Evolutionary conservation across 2,329 filamentous ascomycete genomes (phyloP).

Genomic region (Aureobasidium sp.): DNA sequence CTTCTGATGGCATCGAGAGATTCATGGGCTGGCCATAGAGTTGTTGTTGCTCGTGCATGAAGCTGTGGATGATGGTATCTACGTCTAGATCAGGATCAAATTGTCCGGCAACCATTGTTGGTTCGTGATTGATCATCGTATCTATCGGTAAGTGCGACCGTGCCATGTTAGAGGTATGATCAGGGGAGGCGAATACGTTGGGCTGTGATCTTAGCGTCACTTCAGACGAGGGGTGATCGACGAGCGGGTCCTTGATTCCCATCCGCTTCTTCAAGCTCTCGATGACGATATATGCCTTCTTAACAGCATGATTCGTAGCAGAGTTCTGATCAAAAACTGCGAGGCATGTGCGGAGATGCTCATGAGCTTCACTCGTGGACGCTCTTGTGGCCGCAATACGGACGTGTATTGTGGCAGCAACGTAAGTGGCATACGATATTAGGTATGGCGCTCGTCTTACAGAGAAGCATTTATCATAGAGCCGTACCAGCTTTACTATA

Average conservation of each 20-base stretch:
- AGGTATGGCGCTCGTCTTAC: slow-evolving; percentile 43
- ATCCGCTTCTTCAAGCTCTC: slow-evolving; percentile 39
- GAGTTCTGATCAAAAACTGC: slow-evolving; percentile 41
- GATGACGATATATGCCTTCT: slow-evolving; percentile 38
- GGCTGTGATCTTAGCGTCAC: background rate
- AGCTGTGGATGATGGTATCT: slow-evolving; percentile 35
- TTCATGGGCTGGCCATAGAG: background rate
- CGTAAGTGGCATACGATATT: slow-evolving; percentile 49
- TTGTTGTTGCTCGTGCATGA: slow-evolving; percentile 26
- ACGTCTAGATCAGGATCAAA: slow-evolving; percentile 31
- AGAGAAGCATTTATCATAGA: slow-evolving; percentile 39
- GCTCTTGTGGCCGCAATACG: slow-evolving; percentile 37
- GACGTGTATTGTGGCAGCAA: slow-evolving; percentile 44
- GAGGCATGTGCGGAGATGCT: slow-evolving; percentile 36
- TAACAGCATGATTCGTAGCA: slow-evolving; percentile 43
- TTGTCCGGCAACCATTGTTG: slow-evolving; percentile 17
- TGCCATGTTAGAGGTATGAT: background rate
- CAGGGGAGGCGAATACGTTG: background rate
- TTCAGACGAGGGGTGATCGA: background rate
- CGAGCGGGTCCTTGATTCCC: slow-evolving; percentile 21
- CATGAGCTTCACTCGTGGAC: slow-evolving; percentile 33
- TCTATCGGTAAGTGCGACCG: background rate
- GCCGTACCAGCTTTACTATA: slow-evolving; percentile 37
- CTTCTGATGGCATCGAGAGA: background rate
- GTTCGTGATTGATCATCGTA: background rate